phyloP scores from a whole-genome alignment of 78 protist species.

The Dictyostelium firmibasis region DNA sequence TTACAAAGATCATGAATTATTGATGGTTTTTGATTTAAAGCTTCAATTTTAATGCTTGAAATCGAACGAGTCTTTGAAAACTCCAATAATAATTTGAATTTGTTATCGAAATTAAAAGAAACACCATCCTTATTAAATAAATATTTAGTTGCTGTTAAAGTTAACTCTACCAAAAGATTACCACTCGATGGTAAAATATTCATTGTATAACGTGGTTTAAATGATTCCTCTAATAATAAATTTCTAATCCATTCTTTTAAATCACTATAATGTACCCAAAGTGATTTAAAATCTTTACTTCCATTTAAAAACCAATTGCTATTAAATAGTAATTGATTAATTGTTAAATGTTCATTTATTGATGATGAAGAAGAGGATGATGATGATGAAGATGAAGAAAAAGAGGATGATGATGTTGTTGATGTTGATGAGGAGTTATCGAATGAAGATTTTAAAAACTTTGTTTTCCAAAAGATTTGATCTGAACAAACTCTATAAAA shows the following conservation, averaged over 20 bases:
- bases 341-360: background rate
- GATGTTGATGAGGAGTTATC: background rate
- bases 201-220: conserved; percentile 35
- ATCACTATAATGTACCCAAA: conserved; percentile 18
- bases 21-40: conserved; percentile 23
- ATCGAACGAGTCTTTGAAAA: conserved; percentile 19
- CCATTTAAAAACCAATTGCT: background rate
- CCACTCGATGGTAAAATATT: background rate
- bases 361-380: background rate
- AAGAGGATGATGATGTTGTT: too few relatives aligned
- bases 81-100: conserved; percentile 53
- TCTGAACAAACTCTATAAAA: conserved; percentile 33
- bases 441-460: conserved; percentile 2
- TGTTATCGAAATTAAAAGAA: conserved; percentile 57
- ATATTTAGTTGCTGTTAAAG: conserved; percentile 45
- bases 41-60: conserved; percentile 7
- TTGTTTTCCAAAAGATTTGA: conserved; percentile 62
- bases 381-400: background rate
- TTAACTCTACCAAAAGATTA: conserved; percentile 14
- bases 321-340: background rate
- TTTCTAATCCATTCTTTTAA: conserved; percentile 48
- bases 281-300: background rate
- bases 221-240: conserved; percentile 58
- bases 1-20: conserved; percentile 21
- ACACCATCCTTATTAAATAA: conserved; percentile 67